Conservation (phyloP, 768 basidiomycete genomes). For the Lentinula raphanica region DNA sequence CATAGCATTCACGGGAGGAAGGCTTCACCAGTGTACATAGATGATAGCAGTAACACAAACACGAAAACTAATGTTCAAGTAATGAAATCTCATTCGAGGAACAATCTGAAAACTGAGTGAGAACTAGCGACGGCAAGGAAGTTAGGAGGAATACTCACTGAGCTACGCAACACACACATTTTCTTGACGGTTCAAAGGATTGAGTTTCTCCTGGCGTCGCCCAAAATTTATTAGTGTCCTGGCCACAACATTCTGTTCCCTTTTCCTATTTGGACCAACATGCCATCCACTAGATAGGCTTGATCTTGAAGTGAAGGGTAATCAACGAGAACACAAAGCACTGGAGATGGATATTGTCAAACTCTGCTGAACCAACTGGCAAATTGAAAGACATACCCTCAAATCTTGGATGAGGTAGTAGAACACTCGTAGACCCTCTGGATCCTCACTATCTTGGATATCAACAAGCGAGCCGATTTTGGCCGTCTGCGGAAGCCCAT, state of each 20-base stretch:
- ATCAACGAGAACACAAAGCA: conserved; percentile 98
- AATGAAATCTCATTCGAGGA: neutral
- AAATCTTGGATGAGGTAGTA: conserved; percentile 98
- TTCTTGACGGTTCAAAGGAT: neutral
- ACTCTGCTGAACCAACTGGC: neutral
- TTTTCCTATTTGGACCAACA: neutral
- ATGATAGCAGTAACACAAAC: too few species aligned
- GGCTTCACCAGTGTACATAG: too few species aligned
- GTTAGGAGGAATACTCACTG: neutral
- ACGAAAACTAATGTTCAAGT: too few species aligned
- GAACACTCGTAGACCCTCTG: conserved; percentile 94
- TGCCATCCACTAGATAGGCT: conserved; percentile 75
- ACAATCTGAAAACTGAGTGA: neutral
- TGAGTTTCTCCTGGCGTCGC: neutral
- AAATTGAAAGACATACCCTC: conserved; percentile 55
- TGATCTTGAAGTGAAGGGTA: conserved; percentile 99
- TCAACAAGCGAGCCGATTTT: conserved; percentile 97
- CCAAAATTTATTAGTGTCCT: neutral
- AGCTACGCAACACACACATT: neutral
- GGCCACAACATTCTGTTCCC: too few species aligned
- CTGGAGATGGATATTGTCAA: conserved; percentile 36
- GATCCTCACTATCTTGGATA: conserved; percentile 94
- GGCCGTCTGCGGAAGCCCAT: conserved; percentile 63
- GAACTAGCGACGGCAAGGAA: neutral
- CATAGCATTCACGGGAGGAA: too few species aligned